A percentile compares a stretch with the other conserved stretches of the same genome.
These are phyloP conservation scores for Geotrichum aggregatum DNA, from an alignment of 1,139 yeast species.

Conservation along the genomic window DNA sequence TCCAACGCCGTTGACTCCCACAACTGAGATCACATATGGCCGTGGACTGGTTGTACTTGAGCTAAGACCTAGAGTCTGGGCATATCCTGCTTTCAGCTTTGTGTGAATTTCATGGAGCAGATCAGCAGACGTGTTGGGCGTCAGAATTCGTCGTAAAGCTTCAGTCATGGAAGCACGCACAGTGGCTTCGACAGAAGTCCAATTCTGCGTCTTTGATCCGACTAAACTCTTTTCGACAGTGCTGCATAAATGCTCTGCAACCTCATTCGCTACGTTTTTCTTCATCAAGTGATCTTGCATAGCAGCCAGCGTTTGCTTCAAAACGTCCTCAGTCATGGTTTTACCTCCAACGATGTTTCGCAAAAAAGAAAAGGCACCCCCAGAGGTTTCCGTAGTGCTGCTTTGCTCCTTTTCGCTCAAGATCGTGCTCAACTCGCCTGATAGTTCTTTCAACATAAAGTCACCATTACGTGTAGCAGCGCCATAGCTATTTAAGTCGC, in stretches of 20 bases:
- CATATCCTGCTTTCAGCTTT: constrained; percentile 34
- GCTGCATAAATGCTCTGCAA: constrained; percentile 53
- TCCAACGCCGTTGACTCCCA: constrained; percentile 97
- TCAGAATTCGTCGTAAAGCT: constrained; percentile 73
- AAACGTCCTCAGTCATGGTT: constrained; percentile 47
- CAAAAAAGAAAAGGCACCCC: constrained; percentile 51
- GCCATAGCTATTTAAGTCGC: constrained; percentile 48
- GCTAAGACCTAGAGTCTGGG: constrained; percentile 35
- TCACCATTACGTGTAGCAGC: constrained; percentile 46
- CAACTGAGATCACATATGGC: constrained; percentile 93
- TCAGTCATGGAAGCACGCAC: constrained; percentile 66
- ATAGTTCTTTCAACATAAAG: constrained; percentile 45
- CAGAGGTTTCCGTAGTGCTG: constrained; percentile 28
- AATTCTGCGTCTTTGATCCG: constrained; percentile 62
- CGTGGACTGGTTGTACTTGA: constrained; percentile 24
- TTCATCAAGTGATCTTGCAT: constrained; percentile 49
- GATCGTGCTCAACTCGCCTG: constrained; percentile 27
- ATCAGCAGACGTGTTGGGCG: constrained; percentile 91
- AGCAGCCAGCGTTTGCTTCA: constrained; percentile 42
- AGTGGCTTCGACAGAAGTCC: constrained; percentile 59
- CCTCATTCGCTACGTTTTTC: constrained; percentile 54
- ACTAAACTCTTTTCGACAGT: constrained; percentile 57
- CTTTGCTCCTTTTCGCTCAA: constrained; percentile 32
- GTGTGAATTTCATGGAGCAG: constrained; percentile 75
- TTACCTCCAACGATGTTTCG: constrained; percentile 61